Percentiles rank a stretch among this genome's conserved stretches.
phyloP scores from a whole-genome alignment of 2,329 filamentous ascomycete species.

The Ophiostoma himal-ulmi region DNA sequence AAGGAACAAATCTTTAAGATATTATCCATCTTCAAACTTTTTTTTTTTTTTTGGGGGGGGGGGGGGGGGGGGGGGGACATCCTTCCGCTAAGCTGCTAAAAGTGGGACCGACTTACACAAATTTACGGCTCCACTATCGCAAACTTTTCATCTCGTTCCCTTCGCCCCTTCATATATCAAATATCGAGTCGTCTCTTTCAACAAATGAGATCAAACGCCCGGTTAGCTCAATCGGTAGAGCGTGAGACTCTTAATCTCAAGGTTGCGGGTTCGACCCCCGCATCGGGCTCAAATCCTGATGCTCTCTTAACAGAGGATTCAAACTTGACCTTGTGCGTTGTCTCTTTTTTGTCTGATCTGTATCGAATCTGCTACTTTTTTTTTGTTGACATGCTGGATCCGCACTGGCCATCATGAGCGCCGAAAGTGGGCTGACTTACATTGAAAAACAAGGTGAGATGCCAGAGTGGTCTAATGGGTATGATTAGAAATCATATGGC shows the following conservation, averaged over 20 bases:
- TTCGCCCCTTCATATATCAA: not conserved
- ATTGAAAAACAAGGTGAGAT: not conserved
- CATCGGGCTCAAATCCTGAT: constrained; percentile 43
- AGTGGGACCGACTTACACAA: not conserved
- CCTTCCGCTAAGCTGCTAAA: not conserved
- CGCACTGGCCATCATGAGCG: not conserved
- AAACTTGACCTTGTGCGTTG: constrained; percentile 11
- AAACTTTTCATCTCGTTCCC: not conserved
- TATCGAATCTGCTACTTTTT: not conserved
- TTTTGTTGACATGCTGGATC: not conserved
- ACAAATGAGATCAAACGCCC: constrained; percentile 34
- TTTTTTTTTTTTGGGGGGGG: no score
- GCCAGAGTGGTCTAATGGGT: constrained; percentile 9
- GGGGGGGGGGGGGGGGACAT: no score
- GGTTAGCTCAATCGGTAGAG: constrained; percentile 67
- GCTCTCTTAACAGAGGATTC: constrained; percentile 22
- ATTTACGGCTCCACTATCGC: not conserved
- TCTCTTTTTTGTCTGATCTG: not conserved
- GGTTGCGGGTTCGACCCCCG: constrained; percentile 41
- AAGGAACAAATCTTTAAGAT: no score
- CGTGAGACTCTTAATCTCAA: constrained; percentile 60
- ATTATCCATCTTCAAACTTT: no score
- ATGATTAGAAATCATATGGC: constrained; percentile 10
- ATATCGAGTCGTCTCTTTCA: not conserved
- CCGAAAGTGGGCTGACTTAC: not conserved